Conservation (phyloP, 1,139 yeast genomes). For the Blastobotrys capitulatus region DNA sequence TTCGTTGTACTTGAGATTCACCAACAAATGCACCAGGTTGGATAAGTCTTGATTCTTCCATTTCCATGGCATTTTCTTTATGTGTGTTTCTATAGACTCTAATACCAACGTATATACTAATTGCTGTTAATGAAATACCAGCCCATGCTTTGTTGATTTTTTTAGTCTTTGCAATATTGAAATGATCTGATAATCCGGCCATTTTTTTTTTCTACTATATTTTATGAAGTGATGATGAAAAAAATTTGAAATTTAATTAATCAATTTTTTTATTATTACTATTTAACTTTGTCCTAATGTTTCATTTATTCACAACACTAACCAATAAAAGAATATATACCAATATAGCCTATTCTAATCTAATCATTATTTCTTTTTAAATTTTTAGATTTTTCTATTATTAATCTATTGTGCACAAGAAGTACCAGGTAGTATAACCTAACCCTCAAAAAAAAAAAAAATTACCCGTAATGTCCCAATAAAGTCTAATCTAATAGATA, state of each 20-base stretch:
- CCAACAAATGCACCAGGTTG: slow-evolving; percentile 36
- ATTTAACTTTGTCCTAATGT: neutral
- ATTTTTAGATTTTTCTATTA: no score
- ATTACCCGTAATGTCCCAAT: no score
- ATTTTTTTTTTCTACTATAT: neutral
- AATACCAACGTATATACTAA: slow-evolving; percentile 20
- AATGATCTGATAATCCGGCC: slow-evolving; percentile 8
- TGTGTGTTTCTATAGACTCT: neutral
- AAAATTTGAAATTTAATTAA: neutral
- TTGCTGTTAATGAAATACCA: slow-evolving; percentile 25
- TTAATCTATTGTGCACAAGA: no score
- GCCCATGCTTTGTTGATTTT: slow-evolving; percentile 31
- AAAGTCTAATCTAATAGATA: no score
- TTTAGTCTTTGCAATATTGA: slow-evolving; percentile 10
- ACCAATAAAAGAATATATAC: no score
- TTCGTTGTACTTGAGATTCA: slow-evolving; percentile 28
- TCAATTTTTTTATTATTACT: no score
- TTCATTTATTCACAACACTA: neutral
- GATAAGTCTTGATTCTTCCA: slow-evolving; percentile 20
- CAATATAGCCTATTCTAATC: no score
- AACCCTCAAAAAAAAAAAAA: no score
- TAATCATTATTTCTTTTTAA: no score
- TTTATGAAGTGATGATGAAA: neutral
- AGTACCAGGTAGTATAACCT: no score
- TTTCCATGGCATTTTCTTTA: slow-evolving; percentile 14